Conservation (phyloP, 1,284 basidiomycete species). For the Boletus semigastroideus region DNA sequence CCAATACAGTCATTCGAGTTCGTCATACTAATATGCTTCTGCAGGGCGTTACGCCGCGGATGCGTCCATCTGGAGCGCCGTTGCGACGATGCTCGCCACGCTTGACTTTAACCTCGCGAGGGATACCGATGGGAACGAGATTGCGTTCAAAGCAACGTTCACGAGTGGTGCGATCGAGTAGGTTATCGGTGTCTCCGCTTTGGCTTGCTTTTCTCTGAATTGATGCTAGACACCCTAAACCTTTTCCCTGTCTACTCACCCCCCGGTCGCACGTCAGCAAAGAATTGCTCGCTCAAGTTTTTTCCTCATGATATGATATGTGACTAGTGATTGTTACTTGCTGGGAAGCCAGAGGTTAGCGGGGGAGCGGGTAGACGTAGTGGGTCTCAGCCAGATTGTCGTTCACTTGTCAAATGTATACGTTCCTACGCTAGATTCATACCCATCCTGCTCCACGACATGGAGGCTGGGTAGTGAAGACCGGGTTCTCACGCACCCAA, state of each 20-base stretch:
- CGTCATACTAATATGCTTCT: not conserved
- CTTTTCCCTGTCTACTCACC: not conserved
- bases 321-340: no score
- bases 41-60: constrained; percentile 19
- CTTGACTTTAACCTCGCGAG: constrained; percentile 14
- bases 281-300: not conserved
- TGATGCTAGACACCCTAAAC: not conserved
- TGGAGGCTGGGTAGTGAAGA: no score
- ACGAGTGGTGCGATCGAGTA: constrained; percentile 9
- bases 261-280: not conserved
- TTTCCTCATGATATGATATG: not conserved
- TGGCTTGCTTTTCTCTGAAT: not conserved
- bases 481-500: no score
- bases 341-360: no score
- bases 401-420: no score
- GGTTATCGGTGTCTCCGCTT: not conserved
- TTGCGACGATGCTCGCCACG: constrained; percentile 20
- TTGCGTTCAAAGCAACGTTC: constrained; percentile 9
- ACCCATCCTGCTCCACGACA: no score
- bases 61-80: constrained; percentile 19
- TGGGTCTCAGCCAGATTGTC: no score
- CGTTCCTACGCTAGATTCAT: no score
- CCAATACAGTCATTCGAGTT: not conserved
- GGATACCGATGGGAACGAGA: constrained; percentile 16
- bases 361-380: no score